phyloP scores from a whole-genome alignment of 2,329 filamentous ascomycete species.

The Hypoxylon sp. region DNA sequence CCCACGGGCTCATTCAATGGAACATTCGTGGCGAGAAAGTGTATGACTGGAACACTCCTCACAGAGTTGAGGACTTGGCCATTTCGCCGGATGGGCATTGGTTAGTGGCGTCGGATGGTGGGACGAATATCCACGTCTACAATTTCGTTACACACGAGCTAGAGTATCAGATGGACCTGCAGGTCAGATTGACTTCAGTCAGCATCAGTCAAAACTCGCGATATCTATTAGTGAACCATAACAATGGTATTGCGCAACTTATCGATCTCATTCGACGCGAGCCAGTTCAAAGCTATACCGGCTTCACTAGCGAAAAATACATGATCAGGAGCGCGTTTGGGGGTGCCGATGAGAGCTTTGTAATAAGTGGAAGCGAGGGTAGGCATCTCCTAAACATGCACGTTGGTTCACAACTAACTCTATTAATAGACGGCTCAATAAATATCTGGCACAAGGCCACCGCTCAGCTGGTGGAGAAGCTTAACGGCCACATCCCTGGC shows the following conservation, averaged over 20 bases:
- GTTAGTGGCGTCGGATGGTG: conserved; percentile 82
- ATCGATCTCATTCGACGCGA: conserved; percentile 82
- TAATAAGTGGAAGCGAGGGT: conserved; percentile 94
- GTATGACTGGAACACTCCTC: conserved; percentile 76
- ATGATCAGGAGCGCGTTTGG: conserved; percentile 89
- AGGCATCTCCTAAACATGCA: conserved; percentile 49
- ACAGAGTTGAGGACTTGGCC: conserved; percentile 87
- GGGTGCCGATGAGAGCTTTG: conserved; percentile 91
- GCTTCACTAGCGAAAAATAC: conserved; percentile 80
- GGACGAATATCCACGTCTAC: conserved; percentile 82
- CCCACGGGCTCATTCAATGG: conserved; percentile 78
- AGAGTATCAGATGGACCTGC: conserved; percentile 79
- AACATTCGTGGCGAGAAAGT: conserved; percentile 73
- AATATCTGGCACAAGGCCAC: conserved; percentile 94
- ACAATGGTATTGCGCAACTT: conserved; percentile 81
- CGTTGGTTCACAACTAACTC: conserved; percentile 18
- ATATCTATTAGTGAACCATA: conserved; percentile 85
- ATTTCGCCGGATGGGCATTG: conserved; percentile 84
- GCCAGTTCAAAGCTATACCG: conserved; percentile 80
- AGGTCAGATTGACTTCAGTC: conserved; percentile 81
- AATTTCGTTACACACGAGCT: conserved; percentile 82
- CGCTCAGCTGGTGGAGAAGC: conserved; percentile 79
- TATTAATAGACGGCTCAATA: conserved; percentile 71
- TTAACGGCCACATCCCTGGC: conserved; percentile 81
- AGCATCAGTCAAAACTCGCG: conserved; percentile 85